Conservation (phyloP, 2,329 filamentous ascomycete genomes). For the Apiospora saccharicola region DNA sequence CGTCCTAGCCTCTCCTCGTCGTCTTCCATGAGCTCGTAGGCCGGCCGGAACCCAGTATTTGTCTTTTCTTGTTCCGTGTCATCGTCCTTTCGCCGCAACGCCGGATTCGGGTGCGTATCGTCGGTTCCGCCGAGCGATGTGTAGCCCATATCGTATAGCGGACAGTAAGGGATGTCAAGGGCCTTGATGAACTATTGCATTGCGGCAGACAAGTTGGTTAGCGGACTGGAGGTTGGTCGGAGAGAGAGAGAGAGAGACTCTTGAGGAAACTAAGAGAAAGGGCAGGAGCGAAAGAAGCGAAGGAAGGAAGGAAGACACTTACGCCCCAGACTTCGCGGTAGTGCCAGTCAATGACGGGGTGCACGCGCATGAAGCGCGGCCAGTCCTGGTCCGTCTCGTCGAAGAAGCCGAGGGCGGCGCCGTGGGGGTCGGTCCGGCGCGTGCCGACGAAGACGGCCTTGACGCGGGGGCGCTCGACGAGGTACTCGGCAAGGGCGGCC, state of each 20-base stretch:
- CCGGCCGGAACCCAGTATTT: constrained; percentile 65
- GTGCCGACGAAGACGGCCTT: constrained; percentile 89
- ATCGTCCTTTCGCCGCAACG: constrained; percentile 54
- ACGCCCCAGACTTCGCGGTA: constrained; percentile 95
- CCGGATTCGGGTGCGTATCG: constrained; percentile 90
- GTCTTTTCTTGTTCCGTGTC: constrained; percentile 38
- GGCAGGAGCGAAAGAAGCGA: constrained; percentile 5
- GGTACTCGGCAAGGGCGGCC: constrained; percentile 79
- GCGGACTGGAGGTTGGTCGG: neutral
- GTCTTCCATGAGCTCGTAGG: constrained; percentile 78
- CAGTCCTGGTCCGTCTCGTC: constrained; percentile 88
- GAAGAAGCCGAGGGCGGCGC: constrained; percentile 79
- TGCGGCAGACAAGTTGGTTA: constrained; percentile 24
- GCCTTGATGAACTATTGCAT: constrained; percentile 76
- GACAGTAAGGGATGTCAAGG: constrained; percentile 83
- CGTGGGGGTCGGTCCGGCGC: constrained; percentile 90
- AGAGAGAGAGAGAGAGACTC: neutral
- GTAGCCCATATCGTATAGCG: constrained; percentile 86
- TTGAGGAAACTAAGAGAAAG: neutral
- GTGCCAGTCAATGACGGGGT: constrained; percentile 98
- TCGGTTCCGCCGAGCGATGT: constrained; percentile 90
- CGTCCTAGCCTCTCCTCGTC: constrained; percentile 81
- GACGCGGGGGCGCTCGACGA: constrained; percentile 68
- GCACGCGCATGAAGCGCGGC: constrained; percentile 91
- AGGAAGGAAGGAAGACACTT: constrained; percentile 49